A percentile compares a stretch with the other conserved stretches of the same genome.
phyloP scores from a whole-genome alignment of 352 stramenopile species.

The Aphanomyces euteiches region DNA sequence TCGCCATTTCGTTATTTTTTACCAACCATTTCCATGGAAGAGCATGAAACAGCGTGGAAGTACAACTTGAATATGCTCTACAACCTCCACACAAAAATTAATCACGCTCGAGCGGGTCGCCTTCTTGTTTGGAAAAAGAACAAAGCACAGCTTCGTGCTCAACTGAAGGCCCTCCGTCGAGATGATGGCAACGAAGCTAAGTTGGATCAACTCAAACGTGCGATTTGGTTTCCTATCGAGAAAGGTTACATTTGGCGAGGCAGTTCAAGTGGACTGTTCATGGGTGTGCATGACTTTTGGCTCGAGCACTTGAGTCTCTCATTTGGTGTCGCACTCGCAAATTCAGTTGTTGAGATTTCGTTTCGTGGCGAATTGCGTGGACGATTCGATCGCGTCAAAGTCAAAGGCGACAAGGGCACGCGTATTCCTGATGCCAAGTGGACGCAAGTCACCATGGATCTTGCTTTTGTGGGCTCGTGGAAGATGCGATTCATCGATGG shows the following conservation, averaged over 20 bases:
- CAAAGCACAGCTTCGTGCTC: conserved; percentile 15
- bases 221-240: conserved; percentile 66
- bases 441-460: conserved; percentile 40
- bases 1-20: background rate
- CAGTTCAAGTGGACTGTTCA: conserved; percentile 76
- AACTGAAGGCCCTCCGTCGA: background rate
- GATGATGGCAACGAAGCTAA: conserved; percentile 39
- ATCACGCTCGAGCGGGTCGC: background rate
- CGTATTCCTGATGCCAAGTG: conserved; percentile 75
- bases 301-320: conserved; percentile 58
- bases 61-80: background rate
- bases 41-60: background rate
- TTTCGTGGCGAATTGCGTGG: background rate
- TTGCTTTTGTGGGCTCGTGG: conserved; percentile 55
- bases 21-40: background rate
- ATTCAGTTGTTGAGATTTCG: background rate
- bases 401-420: conserved; percentile 69
- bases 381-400: conserved; percentile 48
- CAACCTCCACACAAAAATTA: background rate
- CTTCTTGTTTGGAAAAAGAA: background rate
- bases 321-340: conserved; percentile 36
- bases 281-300: conserved; percentile 65
- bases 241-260: conserved; percentile 73
- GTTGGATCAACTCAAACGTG: conserved; percentile 57
- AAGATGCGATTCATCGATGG: conserved; percentile 59